A percentile compares a stretch with the other conserved stretches of the same genome.
phyloP scores from a whole-genome alignment of 2,329 filamentous ascomycete genomes.

The Hypoxylon sp. region DNA sequence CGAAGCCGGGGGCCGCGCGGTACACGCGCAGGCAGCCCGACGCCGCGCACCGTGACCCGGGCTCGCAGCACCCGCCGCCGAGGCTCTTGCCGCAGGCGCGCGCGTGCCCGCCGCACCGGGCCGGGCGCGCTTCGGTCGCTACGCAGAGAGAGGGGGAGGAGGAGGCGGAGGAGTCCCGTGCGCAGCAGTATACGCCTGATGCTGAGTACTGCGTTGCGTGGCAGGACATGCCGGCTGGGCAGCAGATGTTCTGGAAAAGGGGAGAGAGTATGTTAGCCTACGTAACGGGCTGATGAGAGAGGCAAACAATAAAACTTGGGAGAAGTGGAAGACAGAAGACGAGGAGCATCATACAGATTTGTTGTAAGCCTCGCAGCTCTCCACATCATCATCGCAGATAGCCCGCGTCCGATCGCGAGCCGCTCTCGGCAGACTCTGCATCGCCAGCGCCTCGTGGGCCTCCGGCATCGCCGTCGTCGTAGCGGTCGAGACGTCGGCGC shows the following conservation, averaged over 20 bases:
- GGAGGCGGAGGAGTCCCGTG: background rate
- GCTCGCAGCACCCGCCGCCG: slow-evolving; percentile 37
- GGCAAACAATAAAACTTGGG: too few species aligned
- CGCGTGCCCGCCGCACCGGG: slow-evolving; percentile 20
- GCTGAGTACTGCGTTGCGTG: slow-evolving; percentile 30
- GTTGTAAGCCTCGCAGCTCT: slow-evolving; percentile 27
- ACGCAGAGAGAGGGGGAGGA: too few species aligned
- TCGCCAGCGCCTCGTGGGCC: too few species aligned
- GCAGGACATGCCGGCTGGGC: slow-evolving; percentile 31
- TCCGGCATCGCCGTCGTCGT: background rate
- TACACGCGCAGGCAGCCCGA: slow-evolving; percentile 33
- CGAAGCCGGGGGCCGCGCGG: slow-evolving; percentile 24
- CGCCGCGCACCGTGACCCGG: slow-evolving; percentile 21
- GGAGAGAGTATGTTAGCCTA: background rate
- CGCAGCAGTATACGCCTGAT: slow-evolving; percentile 38
- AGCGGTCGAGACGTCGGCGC: background rate
- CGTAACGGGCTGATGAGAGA: too few species aligned
- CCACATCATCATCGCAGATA: slow-evolving; percentile 19
- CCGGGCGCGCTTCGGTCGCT: slow-evolving; percentile 4
- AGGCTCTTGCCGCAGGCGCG: slow-evolving; percentile 21
- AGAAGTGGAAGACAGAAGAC: background rate
- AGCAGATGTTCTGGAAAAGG: slow-evolving; percentile 36
- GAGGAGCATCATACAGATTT: slow-evolving; percentile 21
- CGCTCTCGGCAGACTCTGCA: background rate
- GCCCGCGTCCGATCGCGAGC: too few species aligned